Base-by-base conservation (phyloP, 2,329 filamentous ascomycete genomes). In the Dactylellina parvicollis region DNA sequence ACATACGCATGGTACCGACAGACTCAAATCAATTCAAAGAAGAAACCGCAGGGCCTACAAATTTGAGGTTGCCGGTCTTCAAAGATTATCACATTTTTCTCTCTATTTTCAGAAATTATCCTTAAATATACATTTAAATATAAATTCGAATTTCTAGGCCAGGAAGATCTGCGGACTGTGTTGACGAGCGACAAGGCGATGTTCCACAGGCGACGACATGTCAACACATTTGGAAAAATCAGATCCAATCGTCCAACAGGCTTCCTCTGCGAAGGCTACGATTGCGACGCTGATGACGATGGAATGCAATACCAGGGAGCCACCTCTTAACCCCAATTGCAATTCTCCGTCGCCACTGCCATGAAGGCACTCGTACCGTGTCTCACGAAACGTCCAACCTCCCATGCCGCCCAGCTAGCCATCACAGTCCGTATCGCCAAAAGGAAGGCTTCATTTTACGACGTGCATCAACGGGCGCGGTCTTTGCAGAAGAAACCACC, bases 31-130 rank as follows among this genome's bases (percentile, higher is more conserved):
- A 9, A 73, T 66, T 66, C 50, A 59, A 73, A 66, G 55, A 26
- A 69, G 36, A 66, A 56, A 73, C 69, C 69, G 69, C 60, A 73
- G 60, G 46, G 69, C 69, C 69, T 73, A 73, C 69, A 73, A 72
- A 55, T 73, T 56, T 66, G 69, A 73, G 69, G 69, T 73, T 66
- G 69, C 38, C 69, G 69, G 69, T 73, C 20, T 72, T 72, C 52
- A 57, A 60, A 47, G 44, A 42, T 54, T 42, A n/a, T n/a, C 20
- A 16, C 20, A 24, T 30, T 24, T 24, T 32, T 7, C 22, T n/a
- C 16, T 32, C n/a, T 18, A 52, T 18, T 16, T 20, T 16, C 22
- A 20, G 42, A 10, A 20, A 20, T 2, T 2, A 47, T 22, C 22
- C n/a, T n/a, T n/a, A n/a, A n/a, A n/a, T n/a, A n/a, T n/a, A n/a